Base-by-base conservation (phyloP, 805 yeast species). In the Geotrichum ghanense region DNA sequence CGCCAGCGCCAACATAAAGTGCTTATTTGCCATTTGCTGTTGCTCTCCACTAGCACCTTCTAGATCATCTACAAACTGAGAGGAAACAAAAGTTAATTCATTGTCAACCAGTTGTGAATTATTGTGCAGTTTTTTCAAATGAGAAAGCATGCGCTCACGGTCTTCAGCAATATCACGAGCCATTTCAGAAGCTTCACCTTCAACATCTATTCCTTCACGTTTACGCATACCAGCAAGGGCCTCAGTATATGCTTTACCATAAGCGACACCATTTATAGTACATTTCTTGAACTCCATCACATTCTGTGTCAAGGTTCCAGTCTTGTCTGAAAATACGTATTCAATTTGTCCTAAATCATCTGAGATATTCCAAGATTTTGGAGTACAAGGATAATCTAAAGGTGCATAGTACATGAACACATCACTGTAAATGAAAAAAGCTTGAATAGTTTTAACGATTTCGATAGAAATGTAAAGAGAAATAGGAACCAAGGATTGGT, bases 281-380 rank as follows among this genome's bases (percentile, higher is more conserved):
- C 88, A 81, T 59, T 83, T 83, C 50, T 78, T 77, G 66, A 83
- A 84, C 58, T 82, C 87, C 94, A 83, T 83, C 22, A 81, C 77
- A 56, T 83, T 83, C 62, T 83, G 90, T 3, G 94, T 83, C 56
- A 83, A 68, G 0, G 94, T 83, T 31, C 94, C 94, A 0, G 94
- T 83, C 62, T 83, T 83, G 66, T 83, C 94, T 60, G 87, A 79
- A 62, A 83, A 83, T 39, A 83, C 74, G 59, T 81, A 83, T 61
- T 83, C 92, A 50, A 83, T 79, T 60, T 83, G 94, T 17, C 94
- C 94, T 52, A 83, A 70, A 61, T 83, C 94, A 63, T 83, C 94
- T 3, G 88, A 80, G 40, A 83, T 80, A 51, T 79, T 79, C 94
- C 94, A 83, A 0, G 89, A 75, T 55, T 83, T 82, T 2, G 94